Base-by-base conservation (phyloP, 2,329 filamentous ascomycete genomes). In the Pyrenochaeta sp. region DNA sequence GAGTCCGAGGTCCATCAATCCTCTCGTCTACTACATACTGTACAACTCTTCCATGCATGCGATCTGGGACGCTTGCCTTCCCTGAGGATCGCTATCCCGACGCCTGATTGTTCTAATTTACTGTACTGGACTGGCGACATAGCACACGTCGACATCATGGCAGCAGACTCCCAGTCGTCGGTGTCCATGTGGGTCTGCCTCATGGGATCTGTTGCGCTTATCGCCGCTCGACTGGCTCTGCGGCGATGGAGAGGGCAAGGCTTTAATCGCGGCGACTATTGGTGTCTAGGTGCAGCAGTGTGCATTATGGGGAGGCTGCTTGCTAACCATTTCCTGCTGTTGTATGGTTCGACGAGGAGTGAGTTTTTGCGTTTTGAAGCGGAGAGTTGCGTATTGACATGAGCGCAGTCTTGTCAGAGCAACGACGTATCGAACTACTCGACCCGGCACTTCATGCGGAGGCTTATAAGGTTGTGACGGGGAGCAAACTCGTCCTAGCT, bases 341-440 rank as follows among this genome's bases (percentile, higher is more conserved):
- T 62, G 1, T 67, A 65, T 32, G 60, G 60, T n/a, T 65, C 65
- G 1, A 67, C 62, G 32, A 59, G 65, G 50, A 47, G 65, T 67
- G 49, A 13, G 56, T 39, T 19, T 15, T 7, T 19, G 4, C 25
- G 7, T 30, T 24, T 27, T 3, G 13, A 19, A 24, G 9, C 9
- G 15, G 28, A 19, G 44, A 24, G 24, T 30, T 27, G 39, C n/a
- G 24, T 10, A 39, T 32, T 61, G 22, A 62, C 24, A 5, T n/a
- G 4, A 34, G 5, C n/a, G 28, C 24, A 62, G 62, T 54, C 45
- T 24, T 65, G 9, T 52, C 56, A 12, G 13, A 51, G 24, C 45
- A 56, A 5, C 44, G 44, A 45, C 58, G 58, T 25, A 44, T 60
- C 3, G 42, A 50, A n/a, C 51, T 64, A 6, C 49, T 64, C 10